These are phyloP conservation scores for Aspergillus tanneri DNA, from an alignment of 2,329 filamentous ascomycete species.

Conservation along the genomic window DNA sequence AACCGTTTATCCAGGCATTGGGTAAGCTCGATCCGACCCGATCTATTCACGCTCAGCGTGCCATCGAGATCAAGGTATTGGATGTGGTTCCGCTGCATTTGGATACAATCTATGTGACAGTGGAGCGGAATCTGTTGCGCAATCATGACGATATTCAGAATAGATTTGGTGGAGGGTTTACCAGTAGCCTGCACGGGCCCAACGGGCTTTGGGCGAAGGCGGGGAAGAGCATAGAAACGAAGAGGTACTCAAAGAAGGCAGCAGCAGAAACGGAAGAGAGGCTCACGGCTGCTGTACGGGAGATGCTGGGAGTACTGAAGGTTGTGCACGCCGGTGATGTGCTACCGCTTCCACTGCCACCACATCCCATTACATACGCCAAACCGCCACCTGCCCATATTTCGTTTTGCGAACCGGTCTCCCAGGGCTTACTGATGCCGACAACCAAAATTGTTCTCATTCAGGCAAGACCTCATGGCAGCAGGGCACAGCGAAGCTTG, in stretches of 20 bases:
- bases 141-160: slow-evolving; percentile 80
- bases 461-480: slow-evolving; percentile 51
- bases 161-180: slow-evolving; percentile 70
- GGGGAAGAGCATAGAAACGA: slow-evolving; percentile 31
- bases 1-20: slow-evolving; percentile 73
- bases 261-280: slow-evolving; percentile 53
- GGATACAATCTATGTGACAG: slow-evolving; percentile 80
- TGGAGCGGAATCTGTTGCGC: slow-evolving; percentile 77
- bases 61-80: slow-evolving; percentile 79
- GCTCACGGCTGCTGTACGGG: slow-evolving; percentile 66
- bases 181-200: slow-evolving; percentile 29
- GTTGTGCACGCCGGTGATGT: slow-evolving; percentile 84
- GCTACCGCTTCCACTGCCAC: slow-evolving; percentile 70
- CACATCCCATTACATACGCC: slow-evolving; percentile 83
- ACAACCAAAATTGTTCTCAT: slow-evolving; percentile 78
- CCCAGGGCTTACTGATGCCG: slow-evolving; percentile 76
- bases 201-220: slow-evolving; percentile 43
- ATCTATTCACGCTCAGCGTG: slow-evolving; percentile 67
- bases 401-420: slow-evolving; percentile 89
- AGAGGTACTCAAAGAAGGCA: slow-evolving; percentile 36
- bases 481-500: slow-evolving; percentile 44
- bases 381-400: slow-evolving; percentile 83
- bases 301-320: slow-evolving; percentile 68
- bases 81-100: slow-evolving; percentile 77
- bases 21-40: slow-evolving; percentile 74